Base-by-base conservation (phyloP, 495 filamentous ascomycete species). In the Jackrogersella multiformis region DNA sequence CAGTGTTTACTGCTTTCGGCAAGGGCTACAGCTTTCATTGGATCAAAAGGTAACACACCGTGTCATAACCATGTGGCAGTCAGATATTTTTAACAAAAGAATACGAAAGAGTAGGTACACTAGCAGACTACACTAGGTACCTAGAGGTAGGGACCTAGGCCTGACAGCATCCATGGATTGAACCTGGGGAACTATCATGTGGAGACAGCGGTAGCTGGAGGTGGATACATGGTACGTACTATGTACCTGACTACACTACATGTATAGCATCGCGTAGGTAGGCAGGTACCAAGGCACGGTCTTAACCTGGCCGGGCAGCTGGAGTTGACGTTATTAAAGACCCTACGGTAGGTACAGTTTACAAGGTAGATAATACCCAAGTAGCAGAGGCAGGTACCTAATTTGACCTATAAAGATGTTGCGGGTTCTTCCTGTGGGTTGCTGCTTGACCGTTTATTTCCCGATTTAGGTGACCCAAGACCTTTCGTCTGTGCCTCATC, bases 21-120 rank as follows among this genome's bases (percentile, higher is more conserved):
- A 51, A 51, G 28, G n/a, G 18, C 23, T 28, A 28, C 21, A 13
- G 1, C 1, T 54, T 57, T 63, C 38, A 68, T 68, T 68, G 65
- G 58, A 23, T 28, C 21, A 32, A 49, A 64, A 12, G 23, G 41
- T 51, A 18, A 24, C 54, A 64, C 60, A 18, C n/a, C 55, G 39
- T 60, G 35, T 45, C n/a, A 60, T 58, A 13, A 49, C 66, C 66
- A 69, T 68, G 66, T 59, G 66, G 66, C 55, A 58, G 62, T 59
- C 55, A 38, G 57, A 48, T 54, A 45, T 53, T 59, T 18, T 20
- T 12, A 28, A 30, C 23, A 51, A 45, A 49, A 46, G 42, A 56
- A 66, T 46, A 48, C 16, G n/a, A n/a, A n/a, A n/a, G n/a, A n/a
- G n/a, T n/a, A n/a, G n/a, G n/a, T n/a, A n/a, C n/a, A n/a, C n/a